A percentile compares a stretch with the other conserved stretches of the same genome.
phyloP scores from a whole-genome alignment of 2,329 filamentous ascomycete species.

The Alternaria gansuensis region DNA sequence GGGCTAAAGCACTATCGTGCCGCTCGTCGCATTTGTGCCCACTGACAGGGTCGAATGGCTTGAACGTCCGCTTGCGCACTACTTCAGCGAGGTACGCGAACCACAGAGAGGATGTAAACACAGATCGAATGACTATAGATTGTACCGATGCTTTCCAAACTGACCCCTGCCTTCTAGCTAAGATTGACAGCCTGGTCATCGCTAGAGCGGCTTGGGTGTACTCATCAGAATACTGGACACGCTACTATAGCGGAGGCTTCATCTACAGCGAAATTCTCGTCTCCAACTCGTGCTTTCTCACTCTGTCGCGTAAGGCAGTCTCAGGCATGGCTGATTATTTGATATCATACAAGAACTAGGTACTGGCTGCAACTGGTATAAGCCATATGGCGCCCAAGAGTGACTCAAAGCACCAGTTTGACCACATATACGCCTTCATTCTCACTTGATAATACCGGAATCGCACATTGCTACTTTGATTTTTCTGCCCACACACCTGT shows the following conservation, averaged over 20 bases:
- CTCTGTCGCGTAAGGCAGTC: background rate
- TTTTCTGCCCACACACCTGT: slow-evolving; percentile 3
- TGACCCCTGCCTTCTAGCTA: too few species aligned
- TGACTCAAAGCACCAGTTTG: background rate
- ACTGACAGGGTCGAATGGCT: background rate
- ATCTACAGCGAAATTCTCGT: background rate
- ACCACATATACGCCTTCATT: background rate
- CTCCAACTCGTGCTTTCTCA: background rate
- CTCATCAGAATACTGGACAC: background rate
- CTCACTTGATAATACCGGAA: background rate
- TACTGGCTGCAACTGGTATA: background rate
- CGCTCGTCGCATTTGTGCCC: background rate
- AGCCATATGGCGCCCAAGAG: background rate
- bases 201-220: too few species aligned
- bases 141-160: too few species aligned
- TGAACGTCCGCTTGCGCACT: background rate
- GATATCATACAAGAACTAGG: background rate
- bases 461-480: background rate
- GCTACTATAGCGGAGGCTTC: background rate
- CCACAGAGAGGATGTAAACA: background rate
- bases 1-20: background rate
- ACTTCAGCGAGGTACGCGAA: background rate
- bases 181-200: too few species aligned
- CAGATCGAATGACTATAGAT: slow-evolving; percentile 53
- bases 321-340: background rate